A percentile compares a stretch with the other conserved stretches of the same genome.
Evolutionary conservation across 2,329 filamentous ascomycete species (phyloP).

Genomic region (Cladosporium sp.): DNA sequence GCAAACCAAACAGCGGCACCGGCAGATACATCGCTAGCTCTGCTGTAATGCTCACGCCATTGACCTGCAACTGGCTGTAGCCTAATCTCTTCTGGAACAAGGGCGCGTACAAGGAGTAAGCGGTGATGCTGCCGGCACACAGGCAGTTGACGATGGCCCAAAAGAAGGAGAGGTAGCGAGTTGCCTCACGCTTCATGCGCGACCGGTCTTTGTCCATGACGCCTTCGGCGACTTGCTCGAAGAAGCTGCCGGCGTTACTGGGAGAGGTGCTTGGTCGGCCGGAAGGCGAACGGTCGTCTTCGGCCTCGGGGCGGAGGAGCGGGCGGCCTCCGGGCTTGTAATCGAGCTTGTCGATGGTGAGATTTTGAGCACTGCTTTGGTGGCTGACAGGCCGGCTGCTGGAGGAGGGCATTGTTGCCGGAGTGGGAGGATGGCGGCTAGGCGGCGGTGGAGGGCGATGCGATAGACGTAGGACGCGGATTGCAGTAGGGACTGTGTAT

Average conservation of each 20-base stretch:
- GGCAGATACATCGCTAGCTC: conserved; percentile 86
- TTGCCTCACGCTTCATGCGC: conserved; percentile 47
- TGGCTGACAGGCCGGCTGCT: conserved; percentile 10
- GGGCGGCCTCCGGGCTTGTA: conserved; percentile 38
- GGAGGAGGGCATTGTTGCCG: conserved; percentile 8
- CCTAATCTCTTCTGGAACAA: conserved; percentile 78
- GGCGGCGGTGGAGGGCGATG: neutral
- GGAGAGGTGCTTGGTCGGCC: conserved; percentile 35
- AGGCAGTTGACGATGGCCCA: conserved; percentile 61
- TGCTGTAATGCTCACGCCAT: conserved; percentile 78
- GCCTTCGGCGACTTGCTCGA: conserved; percentile 55
- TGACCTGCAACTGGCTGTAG: conserved; percentile 89
- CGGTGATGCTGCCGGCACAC: conserved; percentile 84
- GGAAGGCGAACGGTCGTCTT: conserved; percentile 23
- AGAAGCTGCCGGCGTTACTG: conserved; percentile 48
- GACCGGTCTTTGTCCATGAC: conserved; percentile 53
- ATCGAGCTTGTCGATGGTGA: conserved; percentile 45
- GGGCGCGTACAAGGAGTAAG: conserved; percentile 90
- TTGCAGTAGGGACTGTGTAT: conserved; percentile 5
- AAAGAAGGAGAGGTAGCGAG: conserved; percentile 51
- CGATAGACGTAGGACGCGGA: neutral
- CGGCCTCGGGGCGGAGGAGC: conserved; percentile 34
- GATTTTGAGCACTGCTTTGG: neutral
- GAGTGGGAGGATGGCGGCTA: no score
- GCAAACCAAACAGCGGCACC: conserved; percentile 82